These are phyloP conservation scores for Alternaria sp. DNA, from an alignment of 2,329 filamentous ascomycete species.

Conservation along the genomic window DNA sequence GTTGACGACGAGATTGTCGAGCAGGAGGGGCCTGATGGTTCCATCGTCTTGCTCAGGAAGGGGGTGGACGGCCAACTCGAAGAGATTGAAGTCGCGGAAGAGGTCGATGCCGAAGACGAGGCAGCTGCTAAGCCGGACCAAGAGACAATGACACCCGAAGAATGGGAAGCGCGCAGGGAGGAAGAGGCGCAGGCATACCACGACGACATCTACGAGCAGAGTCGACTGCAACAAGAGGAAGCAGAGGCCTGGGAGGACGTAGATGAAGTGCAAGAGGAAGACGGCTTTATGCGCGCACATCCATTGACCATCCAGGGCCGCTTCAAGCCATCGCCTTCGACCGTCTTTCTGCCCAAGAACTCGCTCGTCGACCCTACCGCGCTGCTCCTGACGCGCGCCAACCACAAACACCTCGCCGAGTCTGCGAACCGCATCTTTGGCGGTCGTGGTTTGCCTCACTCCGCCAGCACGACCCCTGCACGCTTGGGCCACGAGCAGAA, in stretches of 20 bases:
- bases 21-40: constrained; percentile 38
- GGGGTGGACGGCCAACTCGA: constrained; percentile 65
- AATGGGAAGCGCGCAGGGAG: constrained; percentile 45
- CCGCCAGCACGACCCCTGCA: constrained; percentile 69
- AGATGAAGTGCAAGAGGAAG: constrained; percentile 38
- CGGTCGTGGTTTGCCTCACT: constrained; percentile 76
- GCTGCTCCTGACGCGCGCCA: constrained; percentile 69
- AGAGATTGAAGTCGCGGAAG: constrained; percentile 58
- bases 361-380: constrained; percentile 73
- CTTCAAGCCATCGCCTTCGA: constrained; percentile 74
- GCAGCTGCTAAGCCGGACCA: constrained; percentile 22
- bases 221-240: constrained; percentile 51
- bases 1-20: constrained; percentile 53
- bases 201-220: constrained; percentile 49
- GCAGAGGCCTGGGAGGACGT: constrained; percentile 45
- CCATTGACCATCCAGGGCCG: constrained; percentile 75
- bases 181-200: constrained; percentile 41
- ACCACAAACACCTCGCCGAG: constrained; percentile 72
- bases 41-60: constrained; percentile 58
- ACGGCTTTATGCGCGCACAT: constrained; percentile 68
- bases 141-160: constrained; percentile 35
- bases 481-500: constrained; percentile 64
- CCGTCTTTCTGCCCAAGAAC: constrained; percentile 75
- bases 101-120: constrained; percentile 6
- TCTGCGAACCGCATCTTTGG: constrained; percentile 78